Conservation (phyloP, 2,329 filamentous ascomycete species). For the Tolypocladium capitatum region DNA sequence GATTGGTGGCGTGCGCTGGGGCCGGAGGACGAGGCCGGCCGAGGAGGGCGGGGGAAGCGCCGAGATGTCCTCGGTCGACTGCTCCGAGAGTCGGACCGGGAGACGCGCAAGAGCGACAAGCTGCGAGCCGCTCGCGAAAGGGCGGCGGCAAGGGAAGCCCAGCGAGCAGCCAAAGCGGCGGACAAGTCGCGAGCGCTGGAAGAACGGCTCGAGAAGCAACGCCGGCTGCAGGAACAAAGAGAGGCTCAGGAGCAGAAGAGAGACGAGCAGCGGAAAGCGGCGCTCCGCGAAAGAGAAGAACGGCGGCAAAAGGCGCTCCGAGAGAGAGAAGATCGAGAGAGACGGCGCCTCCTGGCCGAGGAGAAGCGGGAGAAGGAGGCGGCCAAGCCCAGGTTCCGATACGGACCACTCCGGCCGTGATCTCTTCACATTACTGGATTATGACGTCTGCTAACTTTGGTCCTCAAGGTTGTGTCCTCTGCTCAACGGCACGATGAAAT, state of each 20-base stretch:
- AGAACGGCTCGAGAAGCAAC: conserved; percentile 3
- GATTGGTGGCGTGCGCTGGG: conserved; percentile 18
- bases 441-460: conserved; percentile 6
- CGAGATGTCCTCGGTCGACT: conserved; percentile 8
- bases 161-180: conserved; percentile 2
- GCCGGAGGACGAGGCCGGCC: conserved; percentile 3
- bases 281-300: conserved; percentile 6
- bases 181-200: not conserved
- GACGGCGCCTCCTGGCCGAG: conserved; percentile 4
- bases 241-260: conserved; percentile 5
- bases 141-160: conserved; percentile 1
- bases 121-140: conserved; percentile 3
- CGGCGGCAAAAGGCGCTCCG: conserved; percentile 6
- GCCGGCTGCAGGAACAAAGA: conserved; percentile 1
- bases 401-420: conserved; percentile 6
- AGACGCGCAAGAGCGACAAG: conserved; percentile 4
- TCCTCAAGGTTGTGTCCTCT: conserved; percentile 58
- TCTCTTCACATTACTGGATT: not conserved
- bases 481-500: conserved; percentile 70
- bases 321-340: conserved; percentile 4
- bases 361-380: conserved; percentile 7
- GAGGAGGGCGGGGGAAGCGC: conserved; percentile 4
- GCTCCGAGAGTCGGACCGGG: conserved; percentile 12
- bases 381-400: conserved; percentile 9
- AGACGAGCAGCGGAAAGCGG: conserved; percentile 7